A percentile compares a stretch with the other conserved stretches of the same genome.
These are phyloP conservation scores for Trametes versicolor DNA, from an alignment of 1,284 basidiomycete species.

Conservation along the genomic window DNA sequence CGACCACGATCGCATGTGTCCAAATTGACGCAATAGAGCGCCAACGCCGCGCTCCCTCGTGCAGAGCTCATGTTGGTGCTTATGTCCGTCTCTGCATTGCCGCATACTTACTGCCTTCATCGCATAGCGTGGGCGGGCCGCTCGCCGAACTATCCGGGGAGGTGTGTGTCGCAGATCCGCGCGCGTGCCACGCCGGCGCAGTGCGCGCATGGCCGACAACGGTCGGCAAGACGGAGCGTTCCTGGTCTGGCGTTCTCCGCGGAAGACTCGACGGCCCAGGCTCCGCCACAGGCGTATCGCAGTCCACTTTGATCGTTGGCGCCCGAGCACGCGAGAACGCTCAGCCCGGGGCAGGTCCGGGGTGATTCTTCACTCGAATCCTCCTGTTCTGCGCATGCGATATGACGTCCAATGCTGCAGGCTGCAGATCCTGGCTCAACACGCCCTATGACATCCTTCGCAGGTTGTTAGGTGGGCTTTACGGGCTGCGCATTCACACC, in stretches of 20 bases:
- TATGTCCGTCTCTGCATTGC: slow-evolving; percentile 12
- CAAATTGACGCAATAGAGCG: neutral
- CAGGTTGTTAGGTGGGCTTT: neutral
- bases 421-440: neutral
- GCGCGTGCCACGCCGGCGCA: neutral
- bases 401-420: slow-evolving; percentile 11
- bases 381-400: slow-evolving; percentile 3
- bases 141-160: neutral
- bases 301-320: neutral
- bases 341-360: slow-evolving; percentile 13
- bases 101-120: neutral
- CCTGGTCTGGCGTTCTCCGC: neutral
- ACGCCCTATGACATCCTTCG: slow-evolving; percentile 1
- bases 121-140: slow-evolving; percentile 1
- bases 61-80: neutral
- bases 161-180: slow-evolving; percentile 10
- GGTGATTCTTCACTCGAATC: neutral
- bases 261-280: slow-evolving; percentile 8
- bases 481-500: slow-evolving; percentile 13
- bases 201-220: neutral
- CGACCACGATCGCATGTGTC: slow-evolving; percentile 3
- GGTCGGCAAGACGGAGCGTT: slow-evolving; percentile 1
- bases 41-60: neutral
- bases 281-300: slow-evolving; percentile 14
- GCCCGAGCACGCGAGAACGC: slow-evolving; percentile 8